Evolutionary conservation across 441 rosid species (phyloP), one percentile per base, ranked within the genome.

Genomic region (Eutrema salsugineum): DNA sequence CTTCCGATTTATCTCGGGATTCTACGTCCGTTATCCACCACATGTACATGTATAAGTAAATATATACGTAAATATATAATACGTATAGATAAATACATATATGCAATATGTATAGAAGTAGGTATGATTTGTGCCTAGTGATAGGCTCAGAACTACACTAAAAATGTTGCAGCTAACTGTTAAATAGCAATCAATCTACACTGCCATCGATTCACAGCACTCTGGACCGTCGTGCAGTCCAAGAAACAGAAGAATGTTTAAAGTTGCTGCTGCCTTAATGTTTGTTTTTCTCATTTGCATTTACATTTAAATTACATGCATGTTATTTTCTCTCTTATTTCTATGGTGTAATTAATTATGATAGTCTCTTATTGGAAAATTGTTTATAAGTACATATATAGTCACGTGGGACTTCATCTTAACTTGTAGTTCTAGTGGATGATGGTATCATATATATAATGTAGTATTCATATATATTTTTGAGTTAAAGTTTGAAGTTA

Each of bases 91-190:
- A 24, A 19, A 58, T 57, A 20, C 17, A 30, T 33, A 17, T 16
- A 27, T 57, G 38, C 30, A 49, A 22, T 72, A 38, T 72, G 70
- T 68, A 68, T 22, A 53, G 70, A 61, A 39, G 70, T 75, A 63
- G 70, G 66, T 16, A 59, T 67, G 65, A 68, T 68, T 47, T 69
- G 53, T 39, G 35, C 57, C 79, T 75, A 75, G 65, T 68, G 66
- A 68, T 69, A 75, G 79, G 79, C 75, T 68, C 79, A 75, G 79
- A 75, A 75, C 79, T 69, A 68, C 79, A 75, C 79, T 75, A 68
- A 75, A 75, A 75, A 68, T 68, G 53, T 63, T 75, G 70, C 66
- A 75, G 79, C 79, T 69, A 55, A 62, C 54, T 75, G 60, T 69
- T 54, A 63, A 38, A 68, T 47, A 62, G 75, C 65, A 68, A 75